These are phyloP conservation scores for Macrocystidia cucumis DNA, from an alignment of 1,284 basidiomycete species.

Conservation along the genomic window DNA sequence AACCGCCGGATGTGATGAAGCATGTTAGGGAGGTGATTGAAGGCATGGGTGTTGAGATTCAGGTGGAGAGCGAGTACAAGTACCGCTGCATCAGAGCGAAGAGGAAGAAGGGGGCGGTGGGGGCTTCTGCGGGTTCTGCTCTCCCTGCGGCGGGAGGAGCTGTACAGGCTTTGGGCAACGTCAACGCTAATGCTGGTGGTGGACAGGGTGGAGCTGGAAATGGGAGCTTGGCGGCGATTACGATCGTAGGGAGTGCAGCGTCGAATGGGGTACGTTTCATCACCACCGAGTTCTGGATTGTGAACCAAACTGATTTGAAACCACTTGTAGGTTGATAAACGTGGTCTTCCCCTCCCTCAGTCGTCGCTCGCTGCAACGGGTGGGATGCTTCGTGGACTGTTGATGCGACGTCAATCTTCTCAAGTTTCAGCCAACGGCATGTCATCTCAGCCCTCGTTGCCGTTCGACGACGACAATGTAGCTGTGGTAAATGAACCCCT, in stretches of 20 bases:
- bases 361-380: constrained; percentile 56
- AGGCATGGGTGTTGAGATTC: constrained; percentile 88
- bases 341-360: constrained; percentile 74
- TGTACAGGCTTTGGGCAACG: constrained; percentile 27
- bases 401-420: constrained; percentile 84
- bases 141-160: constrained; percentile 20
- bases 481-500: constrained; percentile 27
- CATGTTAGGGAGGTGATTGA: constrained; percentile 77
- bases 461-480: constrained; percentile 37
- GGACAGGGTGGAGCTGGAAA: constrained; percentile 11
- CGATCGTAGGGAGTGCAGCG: constrained; percentile 69
- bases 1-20: constrained; percentile 83
- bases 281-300: constrained; percentile 6
- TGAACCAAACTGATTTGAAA: constrained; percentile 4
- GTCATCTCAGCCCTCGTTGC: constrained; percentile 22
- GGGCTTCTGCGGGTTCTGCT: constrained; percentile 25
- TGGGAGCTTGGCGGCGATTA: constrained; percentile 59
- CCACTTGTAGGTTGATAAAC: constrained; percentile 62
- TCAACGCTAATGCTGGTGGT: constrained; percentile 25
- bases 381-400: constrained; percentile 76
- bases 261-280: constrained; percentile 67
- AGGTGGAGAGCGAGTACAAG: constrained; percentile 85
- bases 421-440: constrained; percentile 50
- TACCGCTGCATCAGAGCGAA: constrained; percentile 75
- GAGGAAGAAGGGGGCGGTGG: constrained; percentile 50